These are phyloP conservation scores for Chrysosporium keratinophilum DNA, from an alignment of 2,329 filamentous ascomycete genomes.

Conservation along the genomic window DNA sequence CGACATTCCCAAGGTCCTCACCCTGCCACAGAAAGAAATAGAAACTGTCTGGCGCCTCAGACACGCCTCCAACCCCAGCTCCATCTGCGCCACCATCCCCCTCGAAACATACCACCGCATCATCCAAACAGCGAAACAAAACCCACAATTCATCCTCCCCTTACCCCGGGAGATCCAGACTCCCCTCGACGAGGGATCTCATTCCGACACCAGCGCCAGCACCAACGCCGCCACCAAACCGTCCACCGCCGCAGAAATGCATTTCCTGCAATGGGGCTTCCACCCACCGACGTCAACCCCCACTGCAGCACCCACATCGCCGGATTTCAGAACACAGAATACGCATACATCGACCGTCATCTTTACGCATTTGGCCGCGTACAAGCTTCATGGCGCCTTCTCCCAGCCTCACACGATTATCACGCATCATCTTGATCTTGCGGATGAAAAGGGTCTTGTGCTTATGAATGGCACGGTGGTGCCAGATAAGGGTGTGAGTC, in stretches of 20 bases:
- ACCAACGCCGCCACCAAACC: constrained; percentile 44
- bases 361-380: constrained; percentile 90
- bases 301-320: constrained; percentile 17
- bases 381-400: constrained; percentile 80
- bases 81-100: constrained; percentile 76
- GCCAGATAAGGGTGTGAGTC: constrained; percentile 62
- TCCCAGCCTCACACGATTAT: constrained; percentile 87
- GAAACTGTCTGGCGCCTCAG: constrained; percentile 82
- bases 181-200: constrained; percentile 23
- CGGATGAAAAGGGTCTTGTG: constrained; percentile 63
- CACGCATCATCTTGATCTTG: constrained; percentile 79
- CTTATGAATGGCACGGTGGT: constrained; percentile 75
- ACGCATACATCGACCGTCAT: constrained; percentile 63
- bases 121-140: constrained; percentile 55
- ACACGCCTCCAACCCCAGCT: constrained; percentile 60
- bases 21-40: constrained; percentile 69
- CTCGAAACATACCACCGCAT: constrained; percentile 63
- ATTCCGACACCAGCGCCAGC: constrained; percentile 18
- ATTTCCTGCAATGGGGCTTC: constrained; percentile 95
- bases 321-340: constrained; percentile 32
- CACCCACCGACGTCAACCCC: constrained; percentile 48
- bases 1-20: constrained; percentile 65
- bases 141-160: constrained; percentile 86
- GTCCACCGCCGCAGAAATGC: constrained; percentile 60
- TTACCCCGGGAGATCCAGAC: constrained; percentile 45